Percentiles rank a stretch among this genome's conserved stretches.
phyloP scores from a whole-genome alignment of 1,284 basidiomycete species.

The Pterulicium gracile region DNA sequence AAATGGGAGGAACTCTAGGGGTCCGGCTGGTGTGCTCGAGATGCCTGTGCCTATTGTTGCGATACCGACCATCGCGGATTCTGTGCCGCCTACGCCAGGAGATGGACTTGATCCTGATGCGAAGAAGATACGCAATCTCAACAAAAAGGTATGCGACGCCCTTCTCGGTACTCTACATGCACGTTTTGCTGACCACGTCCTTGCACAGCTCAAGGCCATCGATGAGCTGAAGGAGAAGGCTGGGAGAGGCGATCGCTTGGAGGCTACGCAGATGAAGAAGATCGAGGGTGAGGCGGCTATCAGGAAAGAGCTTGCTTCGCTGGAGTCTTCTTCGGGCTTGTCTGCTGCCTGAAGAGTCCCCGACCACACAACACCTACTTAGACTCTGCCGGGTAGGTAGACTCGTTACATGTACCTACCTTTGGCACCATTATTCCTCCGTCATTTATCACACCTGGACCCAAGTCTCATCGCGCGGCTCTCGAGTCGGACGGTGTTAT shows the following conservation, averaged over 20 bases:
- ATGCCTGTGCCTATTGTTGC: conserved; percentile 11
- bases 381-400: no score
- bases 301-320: conserved; percentile 55
- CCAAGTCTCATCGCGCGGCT: no score
- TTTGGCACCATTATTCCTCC: no score
- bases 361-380: no score
- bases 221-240: conserved; percentile 90
- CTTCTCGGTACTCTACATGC: conserved; percentile 2
- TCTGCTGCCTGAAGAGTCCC: no score
- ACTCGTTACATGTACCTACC: no score
- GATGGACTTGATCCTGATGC: conserved; percentile 62
- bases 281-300: conserved; percentile 85
- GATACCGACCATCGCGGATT: conserved; percentile 16
- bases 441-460: no score
- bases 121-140: conserved; percentile 90
- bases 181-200: conserved; percentile 6
- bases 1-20: neutral
- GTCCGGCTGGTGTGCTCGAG: conserved; percentile 6
- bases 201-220: conserved; percentile 78
- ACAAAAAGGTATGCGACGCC: conserved; percentile 69
- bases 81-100: conserved; percentile 51
- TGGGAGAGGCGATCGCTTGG: conserved; percentile 79
- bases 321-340: no score
- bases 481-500: no score
- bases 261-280: conserved; percentile 92